These are phyloP conservation scores for Hirschfeldia incana DNA, from an alignment of 345 rosid genomes.

Conservation along the genomic window DNA sequence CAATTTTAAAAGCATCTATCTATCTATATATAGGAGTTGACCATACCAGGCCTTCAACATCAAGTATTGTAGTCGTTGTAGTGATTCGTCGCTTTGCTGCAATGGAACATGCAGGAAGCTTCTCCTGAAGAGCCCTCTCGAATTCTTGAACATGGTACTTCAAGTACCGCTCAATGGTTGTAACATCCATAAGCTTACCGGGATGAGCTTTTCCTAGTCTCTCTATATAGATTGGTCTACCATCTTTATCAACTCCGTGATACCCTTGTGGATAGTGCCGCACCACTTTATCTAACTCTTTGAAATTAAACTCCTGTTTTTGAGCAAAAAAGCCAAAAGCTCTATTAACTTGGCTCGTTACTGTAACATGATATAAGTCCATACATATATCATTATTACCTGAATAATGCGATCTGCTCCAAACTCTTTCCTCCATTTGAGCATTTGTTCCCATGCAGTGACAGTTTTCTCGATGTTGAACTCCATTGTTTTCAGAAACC, in stretches of 20 bases:
- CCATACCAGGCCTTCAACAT: slow-evolving; percentile 83
- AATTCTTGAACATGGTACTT: slow-evolving; percentile 96
- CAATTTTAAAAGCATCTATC: neutral
- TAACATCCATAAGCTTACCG: slow-evolving; percentile 77
- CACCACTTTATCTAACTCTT: slow-evolving; percentile 85
- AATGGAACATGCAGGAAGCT: slow-evolving; percentile 88
- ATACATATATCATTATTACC: slow-evolving; percentile 38
- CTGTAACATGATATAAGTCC: neutral
- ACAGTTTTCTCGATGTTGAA: slow-evolving; percentile 71
- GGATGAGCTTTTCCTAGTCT: slow-evolving; percentile 93
- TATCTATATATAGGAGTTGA: neutral
- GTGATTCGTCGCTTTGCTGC: slow-evolving; percentile 74
- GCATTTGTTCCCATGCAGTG: slow-evolving; percentile 93
- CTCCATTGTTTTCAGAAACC: slow-evolving; percentile 84
- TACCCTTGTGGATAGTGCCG: slow-evolving; percentile 90
- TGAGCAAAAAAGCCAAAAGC: neutral
- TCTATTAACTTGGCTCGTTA: neutral
- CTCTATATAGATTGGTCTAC: slow-evolving; percentile 89
- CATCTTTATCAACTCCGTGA: slow-evolving; percentile 94
- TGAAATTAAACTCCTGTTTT: slow-evolving; percentile 70
- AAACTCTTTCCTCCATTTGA: slow-evolving; percentile 80
- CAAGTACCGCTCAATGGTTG: slow-evolving; percentile 74
- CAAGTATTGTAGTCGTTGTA: slow-evolving; percentile 84
- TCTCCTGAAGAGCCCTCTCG: slow-evolving; percentile 80
- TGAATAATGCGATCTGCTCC: slow-evolving; percentile 77